A percentile compares a stretch with the other conserved stretches of the same genome.
These are phyloP conservation scores for Otatea glauca DNA, from an alignment of 176 grass and related monocot genomes.

Conservation along the genomic window DNA sequence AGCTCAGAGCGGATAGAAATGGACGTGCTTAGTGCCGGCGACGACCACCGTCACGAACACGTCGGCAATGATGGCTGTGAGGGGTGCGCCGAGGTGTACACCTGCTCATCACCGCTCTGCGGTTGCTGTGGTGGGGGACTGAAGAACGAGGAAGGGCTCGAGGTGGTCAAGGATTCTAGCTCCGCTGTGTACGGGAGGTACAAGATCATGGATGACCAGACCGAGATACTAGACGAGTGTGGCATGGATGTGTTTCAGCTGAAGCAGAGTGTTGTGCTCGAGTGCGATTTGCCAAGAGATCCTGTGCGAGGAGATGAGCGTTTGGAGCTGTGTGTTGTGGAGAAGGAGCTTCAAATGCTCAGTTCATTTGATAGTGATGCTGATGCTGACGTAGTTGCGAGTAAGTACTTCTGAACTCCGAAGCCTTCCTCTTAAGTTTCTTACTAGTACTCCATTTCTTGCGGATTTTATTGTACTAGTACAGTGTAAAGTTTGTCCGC, in stretches of 20 bases:
- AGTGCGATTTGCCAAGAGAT: conserved; percentile 45
- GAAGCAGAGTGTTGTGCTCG: conserved; percentile 45
- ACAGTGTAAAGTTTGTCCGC: conserved; percentile 9
- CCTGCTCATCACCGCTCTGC: conserved; percentile 71
- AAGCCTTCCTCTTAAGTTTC: not conserved
- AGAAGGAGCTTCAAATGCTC: conserved; percentile 65
- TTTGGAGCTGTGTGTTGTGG: conserved; percentile 50
- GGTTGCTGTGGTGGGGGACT: conserved; percentile 61
- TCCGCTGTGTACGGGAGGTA: conserved; percentile 80
- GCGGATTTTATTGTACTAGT: not conserved
- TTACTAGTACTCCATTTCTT: conserved; percentile 13
- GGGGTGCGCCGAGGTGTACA: conserved; percentile 68
- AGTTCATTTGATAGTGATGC: conserved; percentile 50
- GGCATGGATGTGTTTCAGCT: conserved; percentile 50
- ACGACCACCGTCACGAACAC: conserved; percentile 46
- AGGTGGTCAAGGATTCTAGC: conserved; percentile 49
- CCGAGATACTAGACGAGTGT: conserved; percentile 81
- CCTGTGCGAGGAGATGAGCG: conserved; percentile 27
- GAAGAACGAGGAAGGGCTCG: conserved; percentile 41
- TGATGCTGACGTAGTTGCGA: conserved; percentile 19
- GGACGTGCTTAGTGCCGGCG: conserved; percentile 27
- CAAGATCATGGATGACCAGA: conserved; percentile 89
- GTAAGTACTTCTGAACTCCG: conserved; percentile 44
- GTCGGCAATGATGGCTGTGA: conserved; percentile 39
- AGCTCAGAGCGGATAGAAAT: conserved; percentile 30